Evolutionary conservation across 805 yeast species (phyloP).

Genomic region (Teunomyces cretensis): DNA sequence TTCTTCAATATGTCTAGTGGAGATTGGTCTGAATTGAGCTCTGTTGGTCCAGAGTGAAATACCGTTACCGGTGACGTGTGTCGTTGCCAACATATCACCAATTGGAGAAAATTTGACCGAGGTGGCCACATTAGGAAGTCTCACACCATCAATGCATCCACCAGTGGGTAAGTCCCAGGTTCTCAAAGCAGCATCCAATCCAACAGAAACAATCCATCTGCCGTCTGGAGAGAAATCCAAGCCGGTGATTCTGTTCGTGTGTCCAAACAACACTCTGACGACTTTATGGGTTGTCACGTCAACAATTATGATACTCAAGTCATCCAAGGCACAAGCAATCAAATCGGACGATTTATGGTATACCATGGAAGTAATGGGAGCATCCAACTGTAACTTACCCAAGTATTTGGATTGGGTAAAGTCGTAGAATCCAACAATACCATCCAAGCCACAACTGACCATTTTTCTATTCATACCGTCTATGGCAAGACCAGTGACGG

Average conservation of each 20-base stretch:
- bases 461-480: constrained; percentile 89
- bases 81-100: constrained; percentile 88
- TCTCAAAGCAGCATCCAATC: constrained; percentile 83
- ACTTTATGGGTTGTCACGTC: constrained; percentile 80
- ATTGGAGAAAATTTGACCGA: constrained; percentile 76
- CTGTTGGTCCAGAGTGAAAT: constrained; percentile 89
- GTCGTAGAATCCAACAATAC: constrained; percentile 82
- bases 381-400: constrained; percentile 64
- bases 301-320: constrained; percentile 76
- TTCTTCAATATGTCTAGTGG: constrained; percentile 74
- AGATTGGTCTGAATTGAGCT: constrained; percentile 76
- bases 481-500: constrained; percentile 84
- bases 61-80: constrained; percentile 89
- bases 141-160: constrained; percentile 90
- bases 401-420: constrained; percentile 69
- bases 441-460: constrained; percentile 88
- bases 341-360: constrained; percentile 83
- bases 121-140: constrained; percentile 77
- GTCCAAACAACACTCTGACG: constrained; percentile 88
- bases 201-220: constrained; percentile 85
- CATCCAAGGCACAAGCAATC: constrained; percentile 83
- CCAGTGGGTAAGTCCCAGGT: constrained; percentile 99
- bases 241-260: constrained; percentile 80
- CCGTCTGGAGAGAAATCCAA: constrained; percentile 94
- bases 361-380: constrained; percentile 75